Percentiles rank a stretch among this genome's conserved stretches.
Evolutionary conservation across 208 protist species (phyloP).

Genomic region (Trypanosoma lewisi): DNA sequence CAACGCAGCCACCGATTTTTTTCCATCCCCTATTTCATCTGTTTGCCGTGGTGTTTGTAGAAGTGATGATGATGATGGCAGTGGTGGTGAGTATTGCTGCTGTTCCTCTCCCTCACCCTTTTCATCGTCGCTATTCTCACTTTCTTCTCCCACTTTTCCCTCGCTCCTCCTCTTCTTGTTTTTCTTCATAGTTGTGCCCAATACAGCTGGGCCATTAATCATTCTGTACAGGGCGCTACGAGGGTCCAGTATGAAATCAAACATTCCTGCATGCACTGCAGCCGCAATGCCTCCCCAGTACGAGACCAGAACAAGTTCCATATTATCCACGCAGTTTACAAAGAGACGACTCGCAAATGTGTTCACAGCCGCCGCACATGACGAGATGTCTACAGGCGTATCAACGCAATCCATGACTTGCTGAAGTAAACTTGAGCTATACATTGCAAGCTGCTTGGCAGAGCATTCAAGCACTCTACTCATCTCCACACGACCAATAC

Average conservation of each 20-base stretch:
- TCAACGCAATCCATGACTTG: constrained; percentile 61
- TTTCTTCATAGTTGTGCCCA: background rate
- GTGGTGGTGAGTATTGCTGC: no score
- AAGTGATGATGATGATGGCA: no score
- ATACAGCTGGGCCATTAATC: constrained; percentile 23
- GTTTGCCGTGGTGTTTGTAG: no score
- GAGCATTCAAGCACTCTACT: constrained; percentile 62
- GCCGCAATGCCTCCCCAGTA: constrained; percentile 80
- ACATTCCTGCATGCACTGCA: constrained; percentile 21
- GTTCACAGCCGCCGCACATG: constrained; percentile 29
- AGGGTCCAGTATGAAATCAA: constrained; percentile 20
- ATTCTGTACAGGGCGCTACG: constrained; percentile 19
- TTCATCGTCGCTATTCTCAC: background rate
- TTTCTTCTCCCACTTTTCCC: no score
- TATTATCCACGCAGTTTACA: constrained; percentile 47
- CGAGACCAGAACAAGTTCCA: constrained; percentile 71
- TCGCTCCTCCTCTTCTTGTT: no score
- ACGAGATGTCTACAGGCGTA: constrained; percentile 50
- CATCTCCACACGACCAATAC: constrained; percentile 57
- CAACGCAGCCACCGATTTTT: constrained; percentile 7
- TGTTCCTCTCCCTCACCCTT: background rate
- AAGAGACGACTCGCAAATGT: constrained; percentile 64
- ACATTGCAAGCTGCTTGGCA: constrained; percentile 61
- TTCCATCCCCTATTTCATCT: background rate
- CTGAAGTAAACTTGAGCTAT: constrained; percentile 50